Evolutionary conservation across 768 basidiomycete species (phyloP), one percentile per base, ranked within the genome.

Genomic region (Lactifluus piperatus): DNA sequence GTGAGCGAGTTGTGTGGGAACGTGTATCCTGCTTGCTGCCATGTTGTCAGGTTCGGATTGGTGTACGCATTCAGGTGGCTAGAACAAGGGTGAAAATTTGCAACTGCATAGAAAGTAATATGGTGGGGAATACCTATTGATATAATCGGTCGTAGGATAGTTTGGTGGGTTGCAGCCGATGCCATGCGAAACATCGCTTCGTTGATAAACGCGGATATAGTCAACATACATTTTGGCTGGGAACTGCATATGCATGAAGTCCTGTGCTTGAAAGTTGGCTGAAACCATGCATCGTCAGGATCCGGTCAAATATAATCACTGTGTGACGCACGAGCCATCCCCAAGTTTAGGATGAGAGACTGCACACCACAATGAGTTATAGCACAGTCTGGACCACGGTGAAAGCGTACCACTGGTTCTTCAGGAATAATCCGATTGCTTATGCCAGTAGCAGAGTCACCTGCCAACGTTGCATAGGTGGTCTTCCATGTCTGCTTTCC

Each of bases 181-280:
- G 10, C 81, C 85, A 55, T 85, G 76, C 63, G 81, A 68, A n/a
- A 81, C 68, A 9, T 86, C 92, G 22, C 81, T 69, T 36, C 86
- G 81, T 73, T 97, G 94, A 65, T 92, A 91, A 52, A 94, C 79
- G 37, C 92, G 84, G 24, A 99, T 80, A 65, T 97, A 97, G 71
- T 97, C 95, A 63, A 98, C 73, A 60, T 80, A 81, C 88, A 95
- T 88, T 59, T 79, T 74, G 7, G 80, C 76, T 0, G 94, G 95
- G 77, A 93, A 95, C 48, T 70, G 66, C 54, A 97, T 74, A 67
- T 91, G 75, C 63, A 75, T 75, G 67, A 77, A 92, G 71, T 94
- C 85, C 57, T 82, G 81, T 50, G 70, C 64, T 67, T 93, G 89
- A 77, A 94, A 93, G 41, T 77, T 76, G 3, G 83, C 77, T 79